Evolutionary conservation across 352 stramenopile genomes (phyloP).

Genomic region (Phytopythium cucurbitacearum): DNA sequence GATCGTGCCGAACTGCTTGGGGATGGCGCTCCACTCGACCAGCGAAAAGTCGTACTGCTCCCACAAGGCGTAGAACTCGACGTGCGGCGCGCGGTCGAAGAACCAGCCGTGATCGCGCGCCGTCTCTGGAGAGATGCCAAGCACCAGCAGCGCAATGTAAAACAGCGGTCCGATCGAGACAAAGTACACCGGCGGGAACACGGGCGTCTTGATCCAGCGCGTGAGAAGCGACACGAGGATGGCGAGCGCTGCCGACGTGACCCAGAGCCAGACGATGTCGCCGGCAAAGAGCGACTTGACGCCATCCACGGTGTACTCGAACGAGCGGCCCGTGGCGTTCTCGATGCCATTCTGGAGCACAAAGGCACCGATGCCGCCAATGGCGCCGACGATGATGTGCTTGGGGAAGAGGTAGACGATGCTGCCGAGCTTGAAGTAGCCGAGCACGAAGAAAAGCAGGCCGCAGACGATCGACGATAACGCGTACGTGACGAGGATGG

Average conservation of each 20-base stretch:
- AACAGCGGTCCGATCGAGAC: conserved; percentile 77
- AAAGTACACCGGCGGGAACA: conserved; percentile 79
- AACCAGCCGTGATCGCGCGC: conserved; percentile 71
- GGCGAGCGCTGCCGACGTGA: conserved; percentile 52
- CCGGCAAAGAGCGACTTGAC: conserved; percentile 45
- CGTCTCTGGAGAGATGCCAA: conserved; percentile 49
- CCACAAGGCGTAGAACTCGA: conserved; percentile 73
- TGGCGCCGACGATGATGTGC: conserved; percentile 94
- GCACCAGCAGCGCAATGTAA: conserved; percentile 51
- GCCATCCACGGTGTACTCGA: conserved; percentile 50
- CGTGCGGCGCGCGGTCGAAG: conserved; percentile 59
- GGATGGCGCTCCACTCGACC: conserved; percentile 68
- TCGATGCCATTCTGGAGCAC: conserved; percentile 83
- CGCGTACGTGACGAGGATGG: conserved; percentile 90
- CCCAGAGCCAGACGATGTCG: conserved; percentile 66
- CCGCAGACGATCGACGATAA: conserved; percentile 88
- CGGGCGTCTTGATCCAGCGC: conserved; percentile 45
- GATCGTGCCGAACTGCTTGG: conserved; percentile 74
- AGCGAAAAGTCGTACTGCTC: conserved; percentile 66
- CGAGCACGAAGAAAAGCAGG: conserved; percentile 86
- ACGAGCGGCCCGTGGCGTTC: conserved; percentile 70
- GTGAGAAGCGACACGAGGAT: conserved; percentile 47
- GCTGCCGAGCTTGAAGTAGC: conserved; percentile 86
- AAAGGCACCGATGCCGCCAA: conserved; percentile 91
- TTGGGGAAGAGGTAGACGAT: conserved; percentile 94